Conservation (phyloP, 2,329 filamentous ascomycete species). For the Penicillium expansum region DNA sequence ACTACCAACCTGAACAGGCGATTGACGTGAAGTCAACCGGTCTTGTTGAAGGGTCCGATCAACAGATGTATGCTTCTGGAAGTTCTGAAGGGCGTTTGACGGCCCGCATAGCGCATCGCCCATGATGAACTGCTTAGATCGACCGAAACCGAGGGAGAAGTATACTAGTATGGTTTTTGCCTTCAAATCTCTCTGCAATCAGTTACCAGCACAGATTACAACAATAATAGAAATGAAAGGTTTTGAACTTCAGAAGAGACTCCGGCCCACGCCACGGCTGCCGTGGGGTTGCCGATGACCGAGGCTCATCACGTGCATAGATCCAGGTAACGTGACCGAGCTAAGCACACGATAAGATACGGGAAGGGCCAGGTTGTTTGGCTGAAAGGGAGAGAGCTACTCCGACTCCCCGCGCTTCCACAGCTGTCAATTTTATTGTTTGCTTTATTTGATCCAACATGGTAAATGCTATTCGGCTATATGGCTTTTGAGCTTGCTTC, state of each 20-base stretch:
- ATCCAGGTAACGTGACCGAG: conserved; percentile 13
- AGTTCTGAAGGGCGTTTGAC: conserved; percentile 70
- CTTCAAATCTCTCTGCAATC: not conserved
- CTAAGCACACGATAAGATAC: conserved; percentile 25
- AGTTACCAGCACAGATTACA: not conserved
- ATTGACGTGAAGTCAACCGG: conserved; percentile 56
- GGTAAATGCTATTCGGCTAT: conserved; percentile 15
- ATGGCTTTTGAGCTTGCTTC: not conserved
- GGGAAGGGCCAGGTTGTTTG: conserved; percentile 28
- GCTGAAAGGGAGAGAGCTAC: conserved; percentile 9
- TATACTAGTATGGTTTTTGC: not conserved
- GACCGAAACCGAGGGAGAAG: not conserved
- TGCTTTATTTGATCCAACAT: conserved; percentile 18
- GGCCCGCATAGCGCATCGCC: conserved; percentile 69
- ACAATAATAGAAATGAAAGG: not conserved
- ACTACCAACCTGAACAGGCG: conserved; percentile 49
- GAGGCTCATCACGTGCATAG: conserved; percentile 21
- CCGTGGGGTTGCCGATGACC: conserved; percentile 20
- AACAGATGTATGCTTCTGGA: conserved; percentile 66
- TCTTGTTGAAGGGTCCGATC: conserved; percentile 73
- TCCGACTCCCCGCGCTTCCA: conserved; percentile 13
- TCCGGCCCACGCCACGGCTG: conserved; percentile 1
- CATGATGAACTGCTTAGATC: conserved; percentile 47
- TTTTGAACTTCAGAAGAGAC: not conserved
- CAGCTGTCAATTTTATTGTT: conserved; percentile 2